phyloP scores from a whole-genome alignment of 352 stramenopile species.

The Globisporangium recalcitrans region DNA sequence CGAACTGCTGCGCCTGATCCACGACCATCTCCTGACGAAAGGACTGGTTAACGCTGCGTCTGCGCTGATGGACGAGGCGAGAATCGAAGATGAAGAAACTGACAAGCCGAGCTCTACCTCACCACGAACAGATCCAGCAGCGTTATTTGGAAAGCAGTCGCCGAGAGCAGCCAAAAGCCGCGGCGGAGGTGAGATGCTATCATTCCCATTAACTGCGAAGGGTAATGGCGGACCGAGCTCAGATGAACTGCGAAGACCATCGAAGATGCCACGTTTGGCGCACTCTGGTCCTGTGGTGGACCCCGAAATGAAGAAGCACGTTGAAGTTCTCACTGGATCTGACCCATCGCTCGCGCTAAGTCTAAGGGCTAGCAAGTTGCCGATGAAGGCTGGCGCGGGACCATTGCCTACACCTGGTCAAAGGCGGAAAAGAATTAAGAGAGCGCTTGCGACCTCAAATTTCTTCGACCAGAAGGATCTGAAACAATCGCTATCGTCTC shows the following conservation, averaged over 20 bases:
- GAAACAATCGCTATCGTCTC: slow-evolving; percentile 13
- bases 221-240: background rate
- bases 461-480: slow-evolving; percentile 25
- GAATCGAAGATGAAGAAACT: slow-evolving; percentile 21
- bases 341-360: background rate
- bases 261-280: slow-evolving; percentile 13
- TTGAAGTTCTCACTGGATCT: background rate
- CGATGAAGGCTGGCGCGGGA: background rate
- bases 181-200: background rate
- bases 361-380: background rate
- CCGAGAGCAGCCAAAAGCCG: slow-evolving; percentile 12
- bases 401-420: slow-evolving; percentile 5
- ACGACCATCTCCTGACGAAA: slow-evolving; percentile 77
- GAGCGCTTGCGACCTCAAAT: slow-evolving; percentile 23
- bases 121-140: slow-evolving; percentile 12
- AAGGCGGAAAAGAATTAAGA: slow-evolving; percentile 30
- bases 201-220: slow-evolving; percentile 7
- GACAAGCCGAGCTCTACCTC: slow-evolving; percentile 10
- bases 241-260: slow-evolving; percentile 15
- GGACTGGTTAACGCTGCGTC: slow-evolving; percentile 55
- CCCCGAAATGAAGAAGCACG: slow-evolving; percentile 1
- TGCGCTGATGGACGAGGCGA: slow-evolving; percentile 44
- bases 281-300: slow-evolving; percentile 2
- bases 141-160: slow-evolving; percentile 15
- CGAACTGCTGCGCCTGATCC: slow-evolving; percentile 80